These are phyloP conservation scores for Petunia axillaris DNA, from an alignment of 257 asterid species.

Conservation along the genomic window DNA sequence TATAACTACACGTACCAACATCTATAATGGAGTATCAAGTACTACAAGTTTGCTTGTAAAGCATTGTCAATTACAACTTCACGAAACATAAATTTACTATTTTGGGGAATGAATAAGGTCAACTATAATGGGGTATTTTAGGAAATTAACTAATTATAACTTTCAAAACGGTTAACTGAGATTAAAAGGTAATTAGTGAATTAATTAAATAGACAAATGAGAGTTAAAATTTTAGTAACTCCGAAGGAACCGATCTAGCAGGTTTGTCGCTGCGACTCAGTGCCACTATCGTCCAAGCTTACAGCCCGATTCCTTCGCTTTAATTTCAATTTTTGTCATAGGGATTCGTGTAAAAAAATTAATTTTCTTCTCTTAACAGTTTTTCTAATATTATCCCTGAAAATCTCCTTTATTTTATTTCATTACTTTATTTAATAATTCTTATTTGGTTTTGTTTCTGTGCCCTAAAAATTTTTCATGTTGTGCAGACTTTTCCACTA, in stretches of 20 bases:
- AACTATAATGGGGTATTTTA: not conserved
- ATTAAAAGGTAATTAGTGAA: not conserved
- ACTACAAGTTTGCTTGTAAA: not conserved
- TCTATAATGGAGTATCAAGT: not conserved
- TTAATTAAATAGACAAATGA: slow-evolving; percentile 4
- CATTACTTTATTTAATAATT: slow-evolving; percentile 1
- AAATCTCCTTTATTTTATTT: slow-evolving; percentile 20
- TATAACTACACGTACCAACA: slow-evolving; percentile 29
- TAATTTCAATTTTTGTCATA: slow-evolving; percentile 24
- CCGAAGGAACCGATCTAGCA: slow-evolving; percentile 54
- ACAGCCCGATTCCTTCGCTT: slow-evolving; percentile 45
- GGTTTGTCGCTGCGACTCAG: slow-evolving; percentile 57
- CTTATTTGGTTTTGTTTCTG: not conserved
- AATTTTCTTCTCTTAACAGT: not conserved
- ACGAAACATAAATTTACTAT: not conserved
- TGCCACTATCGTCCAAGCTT: slow-evolving; percentile 55
- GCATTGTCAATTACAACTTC: not conserved
- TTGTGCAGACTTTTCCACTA: slow-evolving; percentile 34
- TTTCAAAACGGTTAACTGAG: not conserved
- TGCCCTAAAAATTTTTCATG: not conserved
- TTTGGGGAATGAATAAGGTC: not conserved
- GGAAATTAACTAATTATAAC: not conserved
- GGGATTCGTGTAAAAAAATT: slow-evolving; percentile 40
- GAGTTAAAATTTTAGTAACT: slow-evolving; percentile 26
- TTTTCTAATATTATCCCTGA: slow-evolving; percentile 7